These are phyloP conservation scores for Geotrichum carabidarum DNA, from an alignment of 1,139 yeast genomes.

Conservation along the genomic window DNA sequence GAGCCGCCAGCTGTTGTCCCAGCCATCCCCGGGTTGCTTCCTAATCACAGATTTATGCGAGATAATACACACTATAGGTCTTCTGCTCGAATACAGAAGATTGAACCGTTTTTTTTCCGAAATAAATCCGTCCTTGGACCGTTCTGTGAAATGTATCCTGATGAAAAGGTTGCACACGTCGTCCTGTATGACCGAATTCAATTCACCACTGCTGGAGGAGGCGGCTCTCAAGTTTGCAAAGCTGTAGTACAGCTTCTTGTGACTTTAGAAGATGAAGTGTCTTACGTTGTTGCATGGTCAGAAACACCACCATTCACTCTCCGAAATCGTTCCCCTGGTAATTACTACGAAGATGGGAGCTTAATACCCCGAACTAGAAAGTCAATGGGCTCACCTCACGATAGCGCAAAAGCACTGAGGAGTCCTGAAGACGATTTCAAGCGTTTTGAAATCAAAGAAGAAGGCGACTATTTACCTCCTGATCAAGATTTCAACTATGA, in stretches of 20 bases:
- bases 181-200: slow-evolving; percentile 20
- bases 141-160: slow-evolving; percentile 16
- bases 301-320: slow-evolving; percentile 19
- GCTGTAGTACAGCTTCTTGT: slow-evolving; percentile 17
- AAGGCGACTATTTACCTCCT: neutral
- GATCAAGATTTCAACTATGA: slow-evolving; percentile 4
- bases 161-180: slow-evolving; percentile 18
- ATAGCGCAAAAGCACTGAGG: neutral
- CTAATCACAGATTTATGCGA: slow-evolving; percentile 19
- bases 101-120: slow-evolving; percentile 18
- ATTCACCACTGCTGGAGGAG: slow-evolving; percentile 19
- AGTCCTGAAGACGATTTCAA: neutral
- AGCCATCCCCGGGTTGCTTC: slow-evolving; percentile 19
- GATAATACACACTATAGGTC: slow-evolving; percentile 19
- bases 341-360: slow-evolving; percentile 17
- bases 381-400: neutral
- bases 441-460: neutral
- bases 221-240: slow-evolving; percentile 17
- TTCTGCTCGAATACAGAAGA: slow-evolving; percentile 11
- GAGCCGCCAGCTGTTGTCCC: slow-evolving; percentile 17
- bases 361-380: slow-evolving; percentile 10
- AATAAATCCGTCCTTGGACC: slow-evolving; percentile 13
- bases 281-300: slow-evolving; percentile 17
- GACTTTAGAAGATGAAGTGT: slow-evolving; percentile 14
- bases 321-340: slow-evolving; percentile 18